These are phyloP conservation scores for Fusarium sp. DNA, from an alignment of 2,329 filamentous ascomycete species.

Conservation along the genomic window DNA sequence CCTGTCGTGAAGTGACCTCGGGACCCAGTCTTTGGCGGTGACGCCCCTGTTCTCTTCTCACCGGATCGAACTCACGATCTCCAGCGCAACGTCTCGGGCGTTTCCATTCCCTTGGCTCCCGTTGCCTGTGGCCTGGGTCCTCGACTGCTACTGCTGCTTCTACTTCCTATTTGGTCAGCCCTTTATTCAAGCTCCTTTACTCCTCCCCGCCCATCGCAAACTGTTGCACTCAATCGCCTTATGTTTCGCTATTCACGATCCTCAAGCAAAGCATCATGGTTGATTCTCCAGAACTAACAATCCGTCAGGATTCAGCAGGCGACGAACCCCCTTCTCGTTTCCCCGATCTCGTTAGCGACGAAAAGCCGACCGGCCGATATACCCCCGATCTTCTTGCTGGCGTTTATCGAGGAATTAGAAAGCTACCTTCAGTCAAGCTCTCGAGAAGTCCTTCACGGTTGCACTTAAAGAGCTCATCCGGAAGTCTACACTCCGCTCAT, in stretches of 20 bases:
- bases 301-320: slow-evolving; percentile 42
- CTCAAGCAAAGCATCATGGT: slow-evolving; percentile 38
- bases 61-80: slow-evolving; percentile 43
- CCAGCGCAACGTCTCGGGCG: slow-evolving; percentile 32
- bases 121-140: slow-evolving; percentile 1
- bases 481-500: slow-evolving; percentile 25
- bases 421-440: slow-evolving; percentile 55
- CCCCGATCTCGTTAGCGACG: slow-evolving; percentile 58
- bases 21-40: slow-evolving; percentile 40
- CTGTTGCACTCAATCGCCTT: slow-evolving; percentile 9
- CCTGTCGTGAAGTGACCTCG: slow-evolving; percentile 37
- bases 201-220: slow-evolving; percentile 3
- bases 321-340: slow-evolving; percentile 51
- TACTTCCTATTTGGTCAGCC: slow-evolving; percentile 32
- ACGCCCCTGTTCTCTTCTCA: slow-evolving; percentile 35
- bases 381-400: slow-evolving; percentile 60
- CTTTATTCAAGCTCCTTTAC: slow-evolving; percentile 18
- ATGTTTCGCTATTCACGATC: slow-evolving; percentile 25
- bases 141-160: not conserved
- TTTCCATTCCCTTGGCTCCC: slow-evolving; percentile 26
- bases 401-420: slow-evolving; percentile 62
- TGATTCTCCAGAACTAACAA: slow-evolving; percentile 45
- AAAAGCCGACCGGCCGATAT: slow-evolving; percentile 47
- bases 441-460: slow-evolving; percentile 56
- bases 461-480: slow-evolving; percentile 46